Evolutionary conservation across 495 filamentous ascomycete genomes (phyloP).

Genomic region (Aspergillus hancockii): DNA sequence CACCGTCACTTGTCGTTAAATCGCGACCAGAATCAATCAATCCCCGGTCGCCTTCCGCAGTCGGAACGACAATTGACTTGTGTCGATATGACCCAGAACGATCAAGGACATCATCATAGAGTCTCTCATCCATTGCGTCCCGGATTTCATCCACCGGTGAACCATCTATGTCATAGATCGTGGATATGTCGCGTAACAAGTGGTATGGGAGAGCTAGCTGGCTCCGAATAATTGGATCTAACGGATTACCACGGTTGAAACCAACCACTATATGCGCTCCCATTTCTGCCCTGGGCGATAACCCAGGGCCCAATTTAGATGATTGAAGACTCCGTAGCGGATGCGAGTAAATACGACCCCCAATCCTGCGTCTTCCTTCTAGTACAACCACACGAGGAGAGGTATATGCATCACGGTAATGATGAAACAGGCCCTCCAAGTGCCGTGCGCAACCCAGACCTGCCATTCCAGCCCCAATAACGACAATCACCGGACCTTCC

Average conservation of each 20-base stretch:
- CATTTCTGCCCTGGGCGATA: conserved; percentile 84
- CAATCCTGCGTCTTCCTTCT: conserved; percentile 84
- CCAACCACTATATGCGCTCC: conserved; percentile 97
- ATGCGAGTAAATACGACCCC: conserved; percentile 94
- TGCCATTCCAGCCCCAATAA: conserved; percentile 93
- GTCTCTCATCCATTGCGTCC: conserved; percentile 79
- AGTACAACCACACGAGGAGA: conserved; percentile 77
- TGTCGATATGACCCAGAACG: conserved; percentile 86
- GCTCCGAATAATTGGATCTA: conserved; percentile 85
- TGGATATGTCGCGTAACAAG: conserved; percentile 77
- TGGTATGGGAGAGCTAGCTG: conserved; percentile 90
- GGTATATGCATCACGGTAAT: conserved; percentile 67
- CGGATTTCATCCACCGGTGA: conserved; percentile 73
- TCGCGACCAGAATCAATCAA: conserved; percentile 84
- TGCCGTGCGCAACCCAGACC: conserved; percentile 92
- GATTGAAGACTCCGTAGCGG: conserved; percentile 64
- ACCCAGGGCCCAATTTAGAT: conserved; percentile 46
- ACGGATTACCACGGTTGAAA: conserved; percentile 91
- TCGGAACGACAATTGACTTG: conserved; percentile 62
- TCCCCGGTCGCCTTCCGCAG: conserved; percentile 81
- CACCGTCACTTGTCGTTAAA: conserved; percentile 65
- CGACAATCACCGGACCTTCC: conserved; percentile 64
- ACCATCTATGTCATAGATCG: conserved; percentile 87
- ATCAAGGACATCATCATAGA: conserved; percentile 93
- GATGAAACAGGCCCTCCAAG: conserved; percentile 76